These are phyloP conservation scores for Eutypa lata DNA, from an alignment of 2,329 filamentous ascomycete genomes.

Conservation along the genomic window DNA sequence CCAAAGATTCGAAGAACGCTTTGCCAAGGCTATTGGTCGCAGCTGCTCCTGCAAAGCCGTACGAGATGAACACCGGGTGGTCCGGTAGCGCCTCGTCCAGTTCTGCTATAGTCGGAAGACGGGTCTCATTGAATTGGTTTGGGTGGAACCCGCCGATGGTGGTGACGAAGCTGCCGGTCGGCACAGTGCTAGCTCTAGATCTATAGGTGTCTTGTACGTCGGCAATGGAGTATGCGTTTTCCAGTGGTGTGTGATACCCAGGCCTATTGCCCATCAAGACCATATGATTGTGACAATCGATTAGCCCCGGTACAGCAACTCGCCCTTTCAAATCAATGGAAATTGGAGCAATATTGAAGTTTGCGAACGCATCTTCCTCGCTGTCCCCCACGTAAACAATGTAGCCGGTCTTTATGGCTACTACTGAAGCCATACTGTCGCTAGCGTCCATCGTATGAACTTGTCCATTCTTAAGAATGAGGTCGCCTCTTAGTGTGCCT, in stretches of 20 bases:
- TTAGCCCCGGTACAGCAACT: conserved; percentile 21
- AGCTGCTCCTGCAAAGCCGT: conserved; percentile 20
- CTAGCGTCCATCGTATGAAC: conserved; percentile 22
- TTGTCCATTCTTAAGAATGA: conserved; percentile 23
- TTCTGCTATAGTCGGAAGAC: conserved; percentile 24
- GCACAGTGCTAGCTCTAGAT: conserved; percentile 10
- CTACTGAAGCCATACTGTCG: conserved; percentile 12
- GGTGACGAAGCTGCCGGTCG: conserved; percentile 20
- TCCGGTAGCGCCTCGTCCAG: conserved; percentile 21
- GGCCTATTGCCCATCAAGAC: conserved; percentile 26
- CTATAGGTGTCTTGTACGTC: conserved; percentile 18
- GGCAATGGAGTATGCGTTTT: conserved; percentile 22
- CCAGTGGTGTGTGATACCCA: conserved; percentile 25
- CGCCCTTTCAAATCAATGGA: conserved; percentile 19
- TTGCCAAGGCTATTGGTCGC: conserved; percentile 23
- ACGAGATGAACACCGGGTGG: conserved; percentile 21
- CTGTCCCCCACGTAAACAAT: conserved; percentile 24
- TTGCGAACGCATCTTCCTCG: conserved; percentile 10
- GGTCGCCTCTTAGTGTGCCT: conserved; percentile 11
- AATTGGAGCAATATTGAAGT: conserved; percentile 7
- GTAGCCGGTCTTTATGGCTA: conserved; percentile 19
- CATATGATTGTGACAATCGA: conserved; percentile 28
- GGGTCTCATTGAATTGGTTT: conserved; percentile 22
- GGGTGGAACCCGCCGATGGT: conserved; percentile 27
- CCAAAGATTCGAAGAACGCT: conserved; percentile 14